Base-by-base conservation (phyloP, 129 eudicot species). In the Pseudognaphalium luteoalbum region DNA sequence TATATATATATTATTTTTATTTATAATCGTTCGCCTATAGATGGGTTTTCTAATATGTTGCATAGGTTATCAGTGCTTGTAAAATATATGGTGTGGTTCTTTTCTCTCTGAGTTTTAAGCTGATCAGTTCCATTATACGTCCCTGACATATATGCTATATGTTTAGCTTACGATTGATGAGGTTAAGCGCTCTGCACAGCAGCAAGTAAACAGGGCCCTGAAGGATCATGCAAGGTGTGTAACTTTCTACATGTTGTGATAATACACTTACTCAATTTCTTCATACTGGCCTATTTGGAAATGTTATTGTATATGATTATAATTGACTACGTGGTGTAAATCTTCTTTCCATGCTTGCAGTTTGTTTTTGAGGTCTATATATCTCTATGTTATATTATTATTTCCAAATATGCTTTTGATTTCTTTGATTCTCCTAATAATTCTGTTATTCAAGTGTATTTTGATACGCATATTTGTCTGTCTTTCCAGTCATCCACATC, bases 101-200 rank as follows among this genome's bases (percentile, higher is more conserved):
- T 70, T 65, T 64, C 30, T 68, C 16, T 68, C 12, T 42, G 69
- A 17, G 34, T 10, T 77, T 57, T 42, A 77, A 77, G 75, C 69
- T 57, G 42, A 56, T 22, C 5, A 16, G 57, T 52, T 75, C 41
- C 47, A 39, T 21, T 67, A 19, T 71, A 61, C 66, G 20, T 58
- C 25, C 10, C 77, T 67, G 76, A 71, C 41, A 15, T 61, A 37
- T 68, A 68, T 33, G 19, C 72, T 77, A 19, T 65, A 57, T 82
- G 76, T 44, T 54, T 72, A 95, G 99, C 85, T 84, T 86, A 95
- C 96, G 44, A 87, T 95, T 71, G 96, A 95, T 86, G 99, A 88
- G 85, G 97, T 95, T 78, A 95, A 85, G 82, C 97, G 99, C 30
- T 89, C 94, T 66, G 99, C 99, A 78, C 92, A 92, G 73, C 86